Evolutionary conservation across 208 protist genomes (phyloP).

Genomic region (Trypanosoma scelopori): DNA sequence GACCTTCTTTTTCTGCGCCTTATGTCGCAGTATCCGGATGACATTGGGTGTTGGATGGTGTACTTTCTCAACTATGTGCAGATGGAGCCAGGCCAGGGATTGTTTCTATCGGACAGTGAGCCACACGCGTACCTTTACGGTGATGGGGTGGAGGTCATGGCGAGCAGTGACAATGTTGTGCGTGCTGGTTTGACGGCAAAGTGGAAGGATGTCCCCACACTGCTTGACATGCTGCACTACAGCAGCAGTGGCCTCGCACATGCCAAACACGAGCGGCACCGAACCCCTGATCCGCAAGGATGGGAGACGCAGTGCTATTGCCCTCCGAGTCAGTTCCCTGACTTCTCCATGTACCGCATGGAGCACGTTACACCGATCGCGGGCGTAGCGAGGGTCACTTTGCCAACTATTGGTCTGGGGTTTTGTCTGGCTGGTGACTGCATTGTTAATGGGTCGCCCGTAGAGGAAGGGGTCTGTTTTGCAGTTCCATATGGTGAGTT

Average conservation of each 20-base stretch:
- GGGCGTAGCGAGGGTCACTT: conserved; percentile 35
- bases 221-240: conserved; percentile 93
- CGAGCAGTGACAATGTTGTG: conserved; percentile 97
- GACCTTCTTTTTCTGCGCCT: conserved; percentile 84
- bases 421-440: conserved; percentile 76
- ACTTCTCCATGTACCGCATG: conserved; percentile 84
- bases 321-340: conserved; percentile 73
- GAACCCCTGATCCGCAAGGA: conserved; percentile 26
- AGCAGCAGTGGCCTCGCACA: conserved; percentile 61
- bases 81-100: conserved; percentile 91
- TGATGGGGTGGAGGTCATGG: conserved; percentile 98
- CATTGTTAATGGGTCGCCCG: conserved; percentile 63
- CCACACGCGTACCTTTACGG: conserved; percentile 98
- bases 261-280: conserved; percentile 48
- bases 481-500: conserved; percentile 75
- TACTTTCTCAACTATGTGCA: conserved; percentile 97
- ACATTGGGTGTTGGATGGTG: conserved; percentile 97
- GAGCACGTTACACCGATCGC: conserved; percentile 35
- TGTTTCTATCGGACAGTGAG: conserved; percentile 97
- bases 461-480: conserved; percentile 74
- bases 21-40: conserved; percentile 93
- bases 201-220: conserved; percentile 94
- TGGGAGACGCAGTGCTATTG: conserved; percentile 87
- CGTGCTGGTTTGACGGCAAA: conserved; percentile 97
- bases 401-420: conserved; percentile 86